These are phyloP conservation scores for Albophoma yamanashiensis DNA, from an alignment of 2,329 filamentous ascomycete genomes.

Conservation along the genomic window DNA sequence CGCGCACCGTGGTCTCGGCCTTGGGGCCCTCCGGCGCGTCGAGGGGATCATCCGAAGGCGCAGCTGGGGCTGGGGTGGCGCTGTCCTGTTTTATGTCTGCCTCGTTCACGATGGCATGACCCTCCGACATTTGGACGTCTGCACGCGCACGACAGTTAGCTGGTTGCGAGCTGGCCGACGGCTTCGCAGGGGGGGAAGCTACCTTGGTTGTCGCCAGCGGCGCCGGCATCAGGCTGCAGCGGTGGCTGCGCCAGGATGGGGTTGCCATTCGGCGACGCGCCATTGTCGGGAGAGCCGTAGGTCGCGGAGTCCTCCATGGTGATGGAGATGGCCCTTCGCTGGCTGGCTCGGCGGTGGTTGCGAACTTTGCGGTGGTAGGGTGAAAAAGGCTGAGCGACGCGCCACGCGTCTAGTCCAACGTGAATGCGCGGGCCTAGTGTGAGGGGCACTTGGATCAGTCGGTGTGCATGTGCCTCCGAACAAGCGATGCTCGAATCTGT, in stretches of 20 bases:
- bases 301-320: conserved; percentile 49
- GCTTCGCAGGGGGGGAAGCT: conserved; percentile 5
- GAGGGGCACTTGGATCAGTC: neutral
- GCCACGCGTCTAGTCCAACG: conserved; percentile 4
- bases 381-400: conserved; percentile 3
- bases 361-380: neutral
- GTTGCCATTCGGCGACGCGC: conserved; percentile 45
- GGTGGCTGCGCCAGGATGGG: conserved; percentile 45
- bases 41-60: conserved; percentile 49
- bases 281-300: conserved; percentile 47
- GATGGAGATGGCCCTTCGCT: neutral
- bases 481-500: conserved; percentile 12
- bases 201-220: conserved; percentile 36
- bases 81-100: conserved; percentile 50
- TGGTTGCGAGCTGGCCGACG: neutral
- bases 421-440: neutral
- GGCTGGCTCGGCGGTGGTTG: conserved; percentile 6
- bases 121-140: conserved; percentile 57
- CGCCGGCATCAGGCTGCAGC: conserved; percentile 31
- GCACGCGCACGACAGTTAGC: conserved; percentile 2
- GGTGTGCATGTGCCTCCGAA: neutral
- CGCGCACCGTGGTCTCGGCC: conserved; percentile 45
- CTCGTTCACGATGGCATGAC: conserved; percentile 26
- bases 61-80: conserved; percentile 45
- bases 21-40: conserved; percentile 54